These are phyloP conservation scores for Agaricus bisporus DNA, from an alignment of 768 basidiomycete genomes.

Conservation along the genomic window DNA sequence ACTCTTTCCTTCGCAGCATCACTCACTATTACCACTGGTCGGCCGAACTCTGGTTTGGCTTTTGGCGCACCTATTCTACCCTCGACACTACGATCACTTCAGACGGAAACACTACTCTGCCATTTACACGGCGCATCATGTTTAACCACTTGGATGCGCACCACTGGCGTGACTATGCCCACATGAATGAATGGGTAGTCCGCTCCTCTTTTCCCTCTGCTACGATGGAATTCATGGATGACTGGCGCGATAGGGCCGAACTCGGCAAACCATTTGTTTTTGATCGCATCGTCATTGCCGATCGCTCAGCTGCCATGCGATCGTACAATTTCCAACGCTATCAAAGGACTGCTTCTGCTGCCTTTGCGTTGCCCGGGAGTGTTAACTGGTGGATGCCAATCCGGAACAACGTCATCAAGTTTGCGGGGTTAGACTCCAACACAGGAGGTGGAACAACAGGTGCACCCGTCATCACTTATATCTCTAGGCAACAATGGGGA, in stretches of 20 bases:
- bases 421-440: slow-evolving; percentile 51
- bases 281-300: slow-evolving; percentile 83
- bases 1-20: slow-evolving; percentile 38
- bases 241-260: slow-evolving; percentile 76
- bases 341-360: slow-evolving; percentile 68
- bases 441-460: slow-evolving; percentile 39
- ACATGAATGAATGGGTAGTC: slow-evolving; percentile 86
- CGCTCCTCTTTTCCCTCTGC: slow-evolving; percentile 76
- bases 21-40: slow-evolving; percentile 94
- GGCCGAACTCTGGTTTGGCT: slow-evolving; percentile 86
- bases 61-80: slow-evolving; percentile 87
- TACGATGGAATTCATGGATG: slow-evolving; percentile 73
- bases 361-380: slow-evolving; percentile 71
- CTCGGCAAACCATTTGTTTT: slow-evolving; percentile 69
- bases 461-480: slow-evolving; percentile 85
- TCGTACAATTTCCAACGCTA: slow-evolving; percentile 61
- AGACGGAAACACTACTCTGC: slow-evolving; percentile 65
- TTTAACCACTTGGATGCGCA: slow-evolving; percentile 69
- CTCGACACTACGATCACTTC: slow-evolving; percentile 65
- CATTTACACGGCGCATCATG: slow-evolving; percentile 66
- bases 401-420: slow-evolving; percentile 65
- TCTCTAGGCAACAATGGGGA: slow-evolving; percentile 86
- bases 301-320: slow-evolving; percentile 80
- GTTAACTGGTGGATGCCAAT: slow-evolving; percentile 82
- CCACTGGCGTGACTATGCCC: slow-evolving; percentile 88